A percentile compares a stretch with the other conserved stretches of the same genome.
phyloP scores from a whole-genome alignment of 164 flowering plant genomes.

The Nymphaea colorata region DNA sequence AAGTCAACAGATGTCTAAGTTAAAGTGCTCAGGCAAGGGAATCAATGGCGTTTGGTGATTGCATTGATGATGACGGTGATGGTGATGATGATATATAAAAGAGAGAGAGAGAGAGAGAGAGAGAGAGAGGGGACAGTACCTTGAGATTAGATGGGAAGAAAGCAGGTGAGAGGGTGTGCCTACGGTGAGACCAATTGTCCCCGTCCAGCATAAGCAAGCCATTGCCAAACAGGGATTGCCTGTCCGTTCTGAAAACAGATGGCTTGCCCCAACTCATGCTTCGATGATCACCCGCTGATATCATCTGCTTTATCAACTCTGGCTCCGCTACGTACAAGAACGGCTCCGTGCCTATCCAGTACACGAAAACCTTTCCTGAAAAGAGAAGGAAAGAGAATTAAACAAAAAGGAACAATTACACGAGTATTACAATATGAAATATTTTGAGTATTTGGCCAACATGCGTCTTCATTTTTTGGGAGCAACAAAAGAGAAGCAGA shows the following conservation, averaged over 20 bases:
- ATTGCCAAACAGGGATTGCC: slow-evolving; percentile 78
- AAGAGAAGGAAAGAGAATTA: background rate
- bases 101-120: background rate
- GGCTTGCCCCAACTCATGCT: slow-evolving; percentile 93
- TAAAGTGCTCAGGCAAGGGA: too few relatives aligned
- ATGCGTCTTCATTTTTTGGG: too few relatives aligned
- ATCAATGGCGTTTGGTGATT: too few relatives aligned
- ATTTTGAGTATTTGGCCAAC: background rate
- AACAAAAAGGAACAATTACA: background rate
- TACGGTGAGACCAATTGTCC: slow-evolving; percentile 64
- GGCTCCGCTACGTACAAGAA: slow-evolving; percentile 82
- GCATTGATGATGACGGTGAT: too few relatives aligned
- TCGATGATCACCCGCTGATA: slow-evolving; percentile 23
- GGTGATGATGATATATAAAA: background rate
- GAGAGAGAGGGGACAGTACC: slow-evolving; percentile 18
- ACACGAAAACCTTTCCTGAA: slow-evolving; percentile 71
- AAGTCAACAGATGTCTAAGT: too few relatives aligned
- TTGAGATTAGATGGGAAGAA: slow-evolving; percentile 56
- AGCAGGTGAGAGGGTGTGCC: slow-evolving; percentile 65
- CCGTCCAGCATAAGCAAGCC: slow-evolving; percentile 83
- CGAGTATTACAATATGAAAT: background rate
- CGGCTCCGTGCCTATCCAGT: slow-evolving; percentile 92
- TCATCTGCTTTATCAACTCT: slow-evolving; percentile 50
- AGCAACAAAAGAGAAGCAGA: background rate
- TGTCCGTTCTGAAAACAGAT: slow-evolving; percentile 55